A percentile compares a stretch with the other conserved stretches of the same genome.
These are phyloP conservation scores for Fraxinus pennsylvanica DNA, from an alignment of 257 asterid species.

Conservation along the genomic window DNA sequence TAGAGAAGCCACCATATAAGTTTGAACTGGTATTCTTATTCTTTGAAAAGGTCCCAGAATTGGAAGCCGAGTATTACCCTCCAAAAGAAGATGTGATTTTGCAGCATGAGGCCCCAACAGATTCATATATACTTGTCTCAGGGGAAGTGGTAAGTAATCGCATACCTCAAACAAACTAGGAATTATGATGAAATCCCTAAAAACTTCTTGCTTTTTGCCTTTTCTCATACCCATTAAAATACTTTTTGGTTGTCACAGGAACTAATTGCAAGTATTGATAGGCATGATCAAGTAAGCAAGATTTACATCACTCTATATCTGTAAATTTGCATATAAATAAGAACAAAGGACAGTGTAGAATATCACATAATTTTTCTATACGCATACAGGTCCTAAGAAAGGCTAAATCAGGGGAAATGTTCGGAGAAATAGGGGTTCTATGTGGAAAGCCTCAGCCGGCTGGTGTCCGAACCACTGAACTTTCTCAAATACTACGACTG, in stretches of 20 bases:
- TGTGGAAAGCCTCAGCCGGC: slow-evolving; percentile 47
- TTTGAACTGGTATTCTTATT: neutral
- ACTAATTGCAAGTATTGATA: slow-evolving; percentile 39
- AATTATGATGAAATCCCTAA: neutral
- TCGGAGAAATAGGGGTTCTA: slow-evolving; percentile 55
- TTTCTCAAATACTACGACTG: slow-evolving; percentile 47
- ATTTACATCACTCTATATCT: neutral
- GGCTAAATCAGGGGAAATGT: slow-evolving; percentile 46
- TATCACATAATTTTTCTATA: slow-evolving; percentile 6
- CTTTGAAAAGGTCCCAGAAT: slow-evolving; percentile 48
- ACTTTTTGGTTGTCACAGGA: slow-evolving; percentile 36
- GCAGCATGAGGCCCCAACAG: slow-evolving; percentile 45
- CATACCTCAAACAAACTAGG: neutral
- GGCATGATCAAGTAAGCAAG: slow-evolving; percentile 46
- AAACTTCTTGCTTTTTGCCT: neutral
- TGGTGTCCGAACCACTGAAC: slow-evolving; percentile 47
- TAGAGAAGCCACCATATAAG: neutral
- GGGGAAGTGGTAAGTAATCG: slow-evolving; percentile 46
- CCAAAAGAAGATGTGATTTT: slow-evolving; percentile 49
- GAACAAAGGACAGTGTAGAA: neutral
- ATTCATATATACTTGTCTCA: slow-evolving; percentile 44
- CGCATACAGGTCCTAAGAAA: slow-evolving; percentile 43
- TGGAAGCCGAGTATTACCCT: slow-evolving; percentile 57
- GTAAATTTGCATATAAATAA: neutral
- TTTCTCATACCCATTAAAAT: neutral